These are phyloP conservation scores for Colletotrichum agaves DNA, from an alignment of 2,329 filamentous ascomycete species.

Conservation along the genomic window DNA sequence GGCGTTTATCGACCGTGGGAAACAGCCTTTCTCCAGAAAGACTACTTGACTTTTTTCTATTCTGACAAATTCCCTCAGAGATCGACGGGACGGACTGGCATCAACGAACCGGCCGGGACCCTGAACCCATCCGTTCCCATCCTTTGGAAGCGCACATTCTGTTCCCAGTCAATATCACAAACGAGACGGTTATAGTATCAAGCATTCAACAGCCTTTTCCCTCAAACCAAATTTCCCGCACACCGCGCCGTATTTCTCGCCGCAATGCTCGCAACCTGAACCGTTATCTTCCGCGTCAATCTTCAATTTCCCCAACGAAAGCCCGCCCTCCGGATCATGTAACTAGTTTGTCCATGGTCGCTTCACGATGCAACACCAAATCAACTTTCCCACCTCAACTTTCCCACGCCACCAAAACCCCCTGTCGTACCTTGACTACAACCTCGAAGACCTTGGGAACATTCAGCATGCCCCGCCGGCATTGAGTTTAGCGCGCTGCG, in stretches of 20 bases:
- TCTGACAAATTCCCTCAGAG: not conserved
- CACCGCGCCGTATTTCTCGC: not conserved
- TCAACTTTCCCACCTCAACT: not conserved
- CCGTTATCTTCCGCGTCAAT: not conserved
- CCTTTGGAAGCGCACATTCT: slow-evolving; percentile 19
- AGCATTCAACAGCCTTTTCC: not conserved
- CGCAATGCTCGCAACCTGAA: slow-evolving; percentile 14
- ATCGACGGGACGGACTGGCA: slow-evolving; percentile 14
- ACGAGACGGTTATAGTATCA: not conserved
- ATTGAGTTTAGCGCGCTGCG: slow-evolving; percentile 9
- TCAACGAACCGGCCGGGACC: slow-evolving; percentile 23
- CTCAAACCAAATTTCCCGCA: slow-evolving; percentile 5
- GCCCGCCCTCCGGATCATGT: not conserved
- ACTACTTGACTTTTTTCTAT: not conserved
- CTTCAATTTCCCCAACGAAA: not conserved
- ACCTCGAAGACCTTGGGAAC: not conserved
- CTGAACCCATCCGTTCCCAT: not conserved
- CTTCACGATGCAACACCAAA: not conserved
- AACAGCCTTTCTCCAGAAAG: slow-evolving; percentile 5
- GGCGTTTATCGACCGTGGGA: not conserved
- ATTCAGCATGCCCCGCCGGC: not conserved
- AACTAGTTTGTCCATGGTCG: not conserved
- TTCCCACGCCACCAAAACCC: not conserved
- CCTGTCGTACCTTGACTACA: not conserved
- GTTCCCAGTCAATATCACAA: slow-evolving; percentile 13